Evolutionary conservation across 441 rosid genomes (phyloP).

Genomic region (Raphanus hybrid): DNA sequence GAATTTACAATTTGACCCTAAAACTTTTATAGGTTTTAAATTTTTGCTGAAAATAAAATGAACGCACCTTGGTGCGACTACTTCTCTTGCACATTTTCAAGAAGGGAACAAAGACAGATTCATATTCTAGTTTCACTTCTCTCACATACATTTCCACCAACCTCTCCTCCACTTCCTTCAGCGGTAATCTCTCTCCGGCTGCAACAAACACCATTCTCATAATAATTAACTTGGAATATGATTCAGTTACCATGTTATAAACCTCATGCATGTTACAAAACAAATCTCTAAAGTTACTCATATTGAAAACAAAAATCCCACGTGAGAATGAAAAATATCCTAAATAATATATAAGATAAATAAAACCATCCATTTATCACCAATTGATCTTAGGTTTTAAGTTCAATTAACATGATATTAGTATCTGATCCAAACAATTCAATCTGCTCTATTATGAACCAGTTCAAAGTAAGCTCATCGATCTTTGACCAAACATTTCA

Average conservation of each 20-base stretch:
- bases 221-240: background rate
- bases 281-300: background rate
- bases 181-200: constrained; percentile 67
- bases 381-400: too few relatives aligned
- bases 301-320: too few relatives aligned
- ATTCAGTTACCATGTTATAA: background rate
- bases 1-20: constrained; percentile 6
- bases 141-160: constrained; percentile 67
- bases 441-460: too few relatives aligned
- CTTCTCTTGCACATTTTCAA: constrained; percentile 56
- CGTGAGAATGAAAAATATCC: too few relatives aligned
- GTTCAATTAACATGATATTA: too few relatives aligned
- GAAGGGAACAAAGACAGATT: constrained; percentile 61
- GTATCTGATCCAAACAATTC: too few relatives aligned
- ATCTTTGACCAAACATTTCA: too few relatives aligned
- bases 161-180: constrained; percentile 69
- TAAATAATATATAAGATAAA: too few relatives aligned
- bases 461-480: too few relatives aligned
- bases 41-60: background rate
- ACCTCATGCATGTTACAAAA: background rate
- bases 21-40: background rate
- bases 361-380: too few relatives aligned
- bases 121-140: constrained; percentile 59
- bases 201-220: constrained; percentile 6
- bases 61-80: constrained; percentile 40